Evolutionary conservation across 2,329 filamentous ascomycete species (phyloP).

Genomic region (Canariomyces notabilis): DNA sequence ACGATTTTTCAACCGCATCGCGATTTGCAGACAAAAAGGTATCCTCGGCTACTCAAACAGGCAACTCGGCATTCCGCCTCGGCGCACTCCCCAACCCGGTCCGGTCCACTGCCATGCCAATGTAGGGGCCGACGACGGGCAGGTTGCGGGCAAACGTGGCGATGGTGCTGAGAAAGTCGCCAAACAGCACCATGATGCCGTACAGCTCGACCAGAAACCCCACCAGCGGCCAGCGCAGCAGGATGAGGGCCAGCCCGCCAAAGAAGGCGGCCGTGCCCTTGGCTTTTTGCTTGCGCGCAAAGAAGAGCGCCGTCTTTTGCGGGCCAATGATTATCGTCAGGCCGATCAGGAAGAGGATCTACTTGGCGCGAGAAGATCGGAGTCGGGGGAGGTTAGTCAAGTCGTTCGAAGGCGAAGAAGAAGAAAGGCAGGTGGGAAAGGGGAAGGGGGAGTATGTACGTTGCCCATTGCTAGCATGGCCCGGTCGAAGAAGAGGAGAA

Average conservation of each 20-base stretch:
- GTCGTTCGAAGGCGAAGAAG: conserved; percentile 8
- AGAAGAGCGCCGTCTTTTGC: conserved; percentile 88
- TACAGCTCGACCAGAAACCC: conserved; percentile 90
- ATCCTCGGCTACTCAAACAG: conserved; percentile 56
- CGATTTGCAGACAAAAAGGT: too few species aligned
- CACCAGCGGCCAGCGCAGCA: conserved; percentile 84
- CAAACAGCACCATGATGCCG: conserved; percentile 88
- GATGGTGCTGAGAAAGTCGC: conserved; percentile 92
- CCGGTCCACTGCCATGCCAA: conserved; percentile 68
- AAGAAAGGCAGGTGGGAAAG: conserved; percentile 1
- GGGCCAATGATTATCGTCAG: conserved; percentile 93
- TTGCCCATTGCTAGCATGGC: conserved; percentile 99
- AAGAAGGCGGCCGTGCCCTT: conserved; percentile 89
- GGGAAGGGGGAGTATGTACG: conserved; percentile 43
- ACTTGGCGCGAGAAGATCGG: conserved; percentile 9
- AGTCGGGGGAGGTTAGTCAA: neutral
- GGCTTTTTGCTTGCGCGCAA: conserved; percentile 86
- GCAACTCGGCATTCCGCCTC: conserved; percentile 68
- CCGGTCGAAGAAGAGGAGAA: conserved; percentile 96
- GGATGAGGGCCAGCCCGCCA: conserved; percentile 74
- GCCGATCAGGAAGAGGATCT: conserved; percentile 98
- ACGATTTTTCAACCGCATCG: neutral
- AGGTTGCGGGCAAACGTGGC: conserved; percentile 79
- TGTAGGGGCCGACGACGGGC: conserved; percentile 81
- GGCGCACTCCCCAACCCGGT: conserved; percentile 51